These are phyloP conservation scores for Cenchrus fungigraminus DNA, from an alignment of 176 grass and related monocot species.

Conservation along the genomic window DNA sequence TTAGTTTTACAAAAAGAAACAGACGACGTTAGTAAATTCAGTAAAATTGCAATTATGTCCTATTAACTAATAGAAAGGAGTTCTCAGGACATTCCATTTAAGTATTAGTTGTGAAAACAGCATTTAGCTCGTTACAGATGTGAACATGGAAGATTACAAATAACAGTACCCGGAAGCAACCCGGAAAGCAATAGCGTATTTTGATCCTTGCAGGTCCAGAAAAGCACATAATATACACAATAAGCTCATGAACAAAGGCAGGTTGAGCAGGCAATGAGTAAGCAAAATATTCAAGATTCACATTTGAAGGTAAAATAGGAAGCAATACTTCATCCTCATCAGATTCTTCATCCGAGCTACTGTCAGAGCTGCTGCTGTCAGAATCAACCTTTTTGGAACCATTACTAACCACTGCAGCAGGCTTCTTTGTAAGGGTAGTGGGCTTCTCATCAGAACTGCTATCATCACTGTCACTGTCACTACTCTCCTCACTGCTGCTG, in stretches of 20 bases:
- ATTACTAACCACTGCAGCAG: conserved; percentile 41
- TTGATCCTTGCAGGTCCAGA: not conserved
- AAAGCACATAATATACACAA: not conserved
- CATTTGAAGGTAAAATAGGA: not conserved
- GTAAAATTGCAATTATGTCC: not conserved
- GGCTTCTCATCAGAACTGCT: conserved; percentile 55
- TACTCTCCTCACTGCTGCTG: conserved; percentile 39
- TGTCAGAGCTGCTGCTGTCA: conserved; percentile 64
- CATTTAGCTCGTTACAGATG: not conserved
- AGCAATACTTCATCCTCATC: conserved; percentile 57
- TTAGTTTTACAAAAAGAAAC: not conserved
- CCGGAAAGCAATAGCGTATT: not conserved
- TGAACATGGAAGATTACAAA: not conserved
- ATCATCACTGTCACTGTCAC: conserved; percentile 36
- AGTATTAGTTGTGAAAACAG: not conserved
- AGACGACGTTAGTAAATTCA: not conserved
- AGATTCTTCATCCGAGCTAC: conserved; percentile 65
- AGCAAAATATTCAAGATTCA: not conserved
- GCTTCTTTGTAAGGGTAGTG: conserved; percentile 37
- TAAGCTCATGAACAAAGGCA: not conserved
- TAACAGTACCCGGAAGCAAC: not conserved
- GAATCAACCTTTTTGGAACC: conserved; percentile 56
- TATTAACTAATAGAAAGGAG: not conserved
- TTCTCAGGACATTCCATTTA: not conserved
- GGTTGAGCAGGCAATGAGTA: not conserved